Conservation (phyloP, 2,329 filamentous ascomycete genomes). For the Lecanoromycetidae sp. region DNA sequence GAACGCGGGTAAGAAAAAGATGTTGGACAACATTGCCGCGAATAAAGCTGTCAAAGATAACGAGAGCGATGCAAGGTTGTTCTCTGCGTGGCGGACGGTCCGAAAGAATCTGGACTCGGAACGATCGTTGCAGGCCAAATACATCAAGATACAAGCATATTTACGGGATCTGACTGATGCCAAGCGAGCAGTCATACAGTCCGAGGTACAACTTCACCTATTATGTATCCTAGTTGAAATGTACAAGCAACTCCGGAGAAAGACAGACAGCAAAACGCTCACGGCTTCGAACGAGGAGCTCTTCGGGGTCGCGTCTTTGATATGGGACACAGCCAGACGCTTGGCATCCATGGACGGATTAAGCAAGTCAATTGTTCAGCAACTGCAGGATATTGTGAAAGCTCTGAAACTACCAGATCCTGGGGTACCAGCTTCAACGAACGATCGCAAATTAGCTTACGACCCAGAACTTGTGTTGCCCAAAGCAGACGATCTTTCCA, state of each 20-base stretch:
- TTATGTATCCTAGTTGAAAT: slow-evolving; percentile 24
- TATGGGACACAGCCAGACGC: slow-evolving; percentile 34
- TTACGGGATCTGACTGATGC: slow-evolving; percentile 14
- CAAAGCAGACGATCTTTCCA: slow-evolving; percentile 17
- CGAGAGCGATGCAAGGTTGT: slow-evolving; percentile 12
- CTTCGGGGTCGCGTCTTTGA: slow-evolving; percentile 34
- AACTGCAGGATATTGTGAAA: slow-evolving; percentile 22
- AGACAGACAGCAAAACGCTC: not conserved
- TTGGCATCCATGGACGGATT: slow-evolving; percentile 29
- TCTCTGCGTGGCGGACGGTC: slow-evolving; percentile 18
- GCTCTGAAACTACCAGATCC: slow-evolving; percentile 22
- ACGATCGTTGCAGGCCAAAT: slow-evolving; percentile 10
- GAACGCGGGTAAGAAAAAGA: slow-evolving; percentile 30
- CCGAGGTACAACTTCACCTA: slow-evolving; percentile 18
- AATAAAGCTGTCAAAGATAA: slow-evolving; percentile 17
- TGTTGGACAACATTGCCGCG: slow-evolving; percentile 31
- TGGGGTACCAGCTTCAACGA: slow-evolving; percentile 22
- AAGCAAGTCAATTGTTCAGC: slow-evolving; percentile 31
- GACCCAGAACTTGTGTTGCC: slow-evolving; percentile 15
- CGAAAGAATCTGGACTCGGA: slow-evolving; percentile 17
- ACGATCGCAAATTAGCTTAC: slow-evolving; percentile 10
- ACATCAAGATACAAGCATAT: slow-evolving; percentile 16
- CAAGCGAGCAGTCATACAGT: slow-evolving; percentile 12
- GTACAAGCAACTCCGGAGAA: slow-evolving; percentile 16
- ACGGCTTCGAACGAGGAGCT: slow-evolving; percentile 21